Evolutionary conservation across 2,329 filamentous ascomycete species (phyloP).

Genomic region (Geoglossum cookeanum): DNA sequence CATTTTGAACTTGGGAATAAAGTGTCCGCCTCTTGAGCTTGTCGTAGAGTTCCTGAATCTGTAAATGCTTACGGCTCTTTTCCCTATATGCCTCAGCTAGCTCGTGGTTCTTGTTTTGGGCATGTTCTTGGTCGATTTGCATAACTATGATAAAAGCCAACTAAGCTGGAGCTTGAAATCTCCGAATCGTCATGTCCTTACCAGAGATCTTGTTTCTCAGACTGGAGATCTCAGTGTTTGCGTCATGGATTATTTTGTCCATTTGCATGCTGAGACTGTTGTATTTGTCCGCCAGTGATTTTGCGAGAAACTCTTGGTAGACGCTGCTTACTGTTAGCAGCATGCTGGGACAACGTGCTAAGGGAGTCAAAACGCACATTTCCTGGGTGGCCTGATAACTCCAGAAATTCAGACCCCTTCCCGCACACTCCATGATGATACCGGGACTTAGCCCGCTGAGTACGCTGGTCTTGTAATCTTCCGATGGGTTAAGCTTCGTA

Average conservation of each 20-base stretch:
- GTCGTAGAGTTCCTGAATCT: constrained; percentile 44
- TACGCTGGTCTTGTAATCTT: constrained; percentile 79
- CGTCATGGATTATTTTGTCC: constrained; percentile 55
- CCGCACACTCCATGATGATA: constrained; percentile 71
- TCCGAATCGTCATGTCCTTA: constrained; percentile 17
- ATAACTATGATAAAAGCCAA: constrained; percentile 17
- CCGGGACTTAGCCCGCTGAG: constrained; percentile 66
- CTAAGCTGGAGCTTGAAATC: neutral
- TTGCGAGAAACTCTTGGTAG: constrained; percentile 60
- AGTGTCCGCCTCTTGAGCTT: constrained; percentile 35
- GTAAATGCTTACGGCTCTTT: constrained; percentile 48
- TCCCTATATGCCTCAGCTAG: constrained; percentile 46
- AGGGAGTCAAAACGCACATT: constrained; percentile 35
- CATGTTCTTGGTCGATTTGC: constrained; percentile 39
- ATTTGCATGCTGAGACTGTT: constrained; percentile 42
- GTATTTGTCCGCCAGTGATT: constrained; percentile 55
- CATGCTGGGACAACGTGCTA: constrained; percentile 1
- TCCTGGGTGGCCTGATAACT: constrained; percentile 72
- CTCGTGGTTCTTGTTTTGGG: constrained; percentile 55
- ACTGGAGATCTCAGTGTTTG: constrained; percentile 49
- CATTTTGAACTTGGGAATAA: constrained; percentile 32
- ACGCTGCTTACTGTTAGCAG: constrained; percentile 27
- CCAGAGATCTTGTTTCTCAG: constrained; percentile 46
- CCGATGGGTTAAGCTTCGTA: constrained; percentile 54
- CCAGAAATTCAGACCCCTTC: constrained; percentile 65